Percentiles rank a stretch among this genome's conserved stretches.
These are phyloP conservation scores for Exophiala oligosperma DNA, from an alignment of 2,329 filamentous ascomycete genomes.

Conservation along the genomic window DNA sequence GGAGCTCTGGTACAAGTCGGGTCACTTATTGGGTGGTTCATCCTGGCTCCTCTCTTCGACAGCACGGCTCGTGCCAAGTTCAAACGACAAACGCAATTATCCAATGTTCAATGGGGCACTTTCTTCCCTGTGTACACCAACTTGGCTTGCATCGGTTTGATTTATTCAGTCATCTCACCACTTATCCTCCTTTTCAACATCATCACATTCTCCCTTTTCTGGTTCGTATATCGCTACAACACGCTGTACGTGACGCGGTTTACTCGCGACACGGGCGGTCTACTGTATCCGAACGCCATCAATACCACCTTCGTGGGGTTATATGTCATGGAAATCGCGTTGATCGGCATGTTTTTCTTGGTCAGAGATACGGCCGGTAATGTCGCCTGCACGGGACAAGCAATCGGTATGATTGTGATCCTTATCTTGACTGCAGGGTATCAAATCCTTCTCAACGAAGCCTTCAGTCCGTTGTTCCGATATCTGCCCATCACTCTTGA, in stretches of 20 bases:
- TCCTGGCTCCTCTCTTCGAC: slow-evolving; percentile 78
- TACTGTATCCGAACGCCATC: slow-evolving; percentile 87
- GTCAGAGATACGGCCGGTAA: slow-evolving; percentile 57
- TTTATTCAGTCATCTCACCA: slow-evolving; percentile 87
- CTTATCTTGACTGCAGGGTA: slow-evolving; percentile 71
- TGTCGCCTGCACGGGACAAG: slow-evolving; percentile 70
- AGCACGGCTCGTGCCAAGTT: slow-evolving; percentile 82
- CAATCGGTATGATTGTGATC: slow-evolving; percentile 78
- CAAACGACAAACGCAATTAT: slow-evolving; percentile 75
- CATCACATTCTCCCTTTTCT: slow-evolving; percentile 86
- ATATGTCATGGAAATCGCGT: slow-evolving; percentile 89
- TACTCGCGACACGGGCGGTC: slow-evolving; percentile 83
- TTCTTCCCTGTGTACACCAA: slow-evolving; percentile 98
- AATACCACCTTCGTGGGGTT: slow-evolving; percentile 94
- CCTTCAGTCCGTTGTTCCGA: slow-evolving; percentile 81
- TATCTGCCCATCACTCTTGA: slow-evolving; percentile 94
- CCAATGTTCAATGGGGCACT: slow-evolving; percentile 80
- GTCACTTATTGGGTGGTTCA: slow-evolving; percentile 76
- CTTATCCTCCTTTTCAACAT: slow-evolving; percentile 91
- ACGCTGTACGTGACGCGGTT: slow-evolving; percentile 94
- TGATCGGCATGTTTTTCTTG: slow-evolving; percentile 88
- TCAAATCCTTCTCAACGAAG: slow-evolving; percentile 76
- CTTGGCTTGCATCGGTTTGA: slow-evolving; percentile 85
- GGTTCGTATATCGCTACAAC: slow-evolving; percentile 93
- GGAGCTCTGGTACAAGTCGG: slow-evolving; percentile 82